Evolutionary conservation across 2,329 filamentous ascomycete genomes (phyloP).

Genomic region (Alternaria arborescens): DNA sequence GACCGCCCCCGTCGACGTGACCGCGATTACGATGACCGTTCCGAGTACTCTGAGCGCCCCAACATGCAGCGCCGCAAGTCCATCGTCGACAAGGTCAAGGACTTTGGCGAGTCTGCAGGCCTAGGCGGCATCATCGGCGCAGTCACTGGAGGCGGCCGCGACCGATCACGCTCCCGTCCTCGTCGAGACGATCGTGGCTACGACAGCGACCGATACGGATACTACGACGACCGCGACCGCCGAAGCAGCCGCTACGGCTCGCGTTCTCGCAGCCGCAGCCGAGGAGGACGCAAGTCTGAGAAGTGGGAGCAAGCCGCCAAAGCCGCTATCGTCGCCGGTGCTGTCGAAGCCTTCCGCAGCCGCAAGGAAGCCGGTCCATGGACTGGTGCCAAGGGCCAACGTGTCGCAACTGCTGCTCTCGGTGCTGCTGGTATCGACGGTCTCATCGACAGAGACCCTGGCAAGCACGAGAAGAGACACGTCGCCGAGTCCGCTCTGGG

Average conservation of each 20-base stretch:
- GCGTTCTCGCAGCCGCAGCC: slow-evolving; percentile 58
- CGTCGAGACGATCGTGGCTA: slow-evolving; percentile 59
- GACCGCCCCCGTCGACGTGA: slow-evolving; percentile 52
- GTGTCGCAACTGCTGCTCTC: slow-evolving; percentile 84
- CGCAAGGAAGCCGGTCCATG: slow-evolving; percentile 89
- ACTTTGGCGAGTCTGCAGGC: slow-evolving; percentile 67
- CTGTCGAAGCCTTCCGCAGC: slow-evolving; percentile 89
- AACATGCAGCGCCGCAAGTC: slow-evolving; percentile 61
- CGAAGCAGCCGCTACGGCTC: slow-evolving; percentile 62
- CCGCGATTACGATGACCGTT: slow-evolving; percentile 59
- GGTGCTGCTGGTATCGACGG: slow-evolving; percentile 88
- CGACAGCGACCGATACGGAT: slow-evolving; percentile 50
- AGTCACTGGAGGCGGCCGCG: slow-evolving; percentile 64
- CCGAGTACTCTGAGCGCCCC: slow-evolving; percentile 53
- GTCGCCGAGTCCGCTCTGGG: slow-evolving; percentile 87
- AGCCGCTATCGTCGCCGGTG: slow-evolving; percentile 87
- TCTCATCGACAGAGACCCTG: slow-evolving; percentile 71
- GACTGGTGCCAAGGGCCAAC: slow-evolving; percentile 91
- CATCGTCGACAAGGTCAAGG: slow-evolving; percentile 64
- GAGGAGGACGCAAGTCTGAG: slow-evolving; percentile 63
- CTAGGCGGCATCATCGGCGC: slow-evolving; percentile 63
- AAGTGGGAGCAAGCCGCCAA: slow-evolving; percentile 80
- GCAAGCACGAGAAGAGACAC: slow-evolving; percentile 80
- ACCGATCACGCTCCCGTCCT: slow-evolving; percentile 59
- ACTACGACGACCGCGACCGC: slow-evolving; percentile 32